Percentiles rank a stretch among this genome's conserved stretches.
Evolutionary conservation across 306 rosid species (phyloP).

Genomic region (Elaeagnus macrophylla): DNA sequence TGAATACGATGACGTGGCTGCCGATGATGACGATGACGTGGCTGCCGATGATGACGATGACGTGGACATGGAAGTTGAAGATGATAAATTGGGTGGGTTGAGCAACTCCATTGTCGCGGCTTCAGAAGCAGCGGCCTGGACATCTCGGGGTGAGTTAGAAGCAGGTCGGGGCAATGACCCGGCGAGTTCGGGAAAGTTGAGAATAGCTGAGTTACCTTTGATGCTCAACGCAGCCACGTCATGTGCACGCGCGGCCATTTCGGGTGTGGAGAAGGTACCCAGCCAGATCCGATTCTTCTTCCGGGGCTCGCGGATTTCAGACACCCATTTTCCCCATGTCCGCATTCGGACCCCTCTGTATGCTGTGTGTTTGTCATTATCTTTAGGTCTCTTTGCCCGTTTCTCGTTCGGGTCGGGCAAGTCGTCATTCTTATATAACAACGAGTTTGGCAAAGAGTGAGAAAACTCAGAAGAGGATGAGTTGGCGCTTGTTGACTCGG

Average conservation of each 20-base stretch:
- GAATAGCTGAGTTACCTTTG: conserved; percentile 78
- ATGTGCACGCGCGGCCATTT: conserved; percentile 99
- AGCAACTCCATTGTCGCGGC: conserved; percentile 68
- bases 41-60: not conserved
- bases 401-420: conserved; percentile 24
- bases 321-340: conserved; percentile 96
- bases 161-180: conserved; percentile 60
- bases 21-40: too few relatives aligned
- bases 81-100: not conserved
- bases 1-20: too few relatives aligned
- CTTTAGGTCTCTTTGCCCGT: conserved; percentile 33
- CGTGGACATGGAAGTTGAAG: not conserved
- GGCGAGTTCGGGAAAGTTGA: conserved; percentile 81
- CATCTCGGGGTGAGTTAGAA: conserved; percentile 69
- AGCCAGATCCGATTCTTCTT: conserved; percentile 97
- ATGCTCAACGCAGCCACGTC: conserved; percentile 81
- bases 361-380: conserved; percentile 46
- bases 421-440: not conserved
- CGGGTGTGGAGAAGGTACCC: conserved; percentile 79
- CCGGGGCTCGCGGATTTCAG: conserved; percentile 91
- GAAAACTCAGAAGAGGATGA: conserved; percentile 19
- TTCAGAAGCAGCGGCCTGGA: conserved; percentile 77
- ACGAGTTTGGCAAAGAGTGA: not conserved
- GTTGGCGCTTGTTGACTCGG: conserved; percentile 20
- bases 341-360: conserved; percentile 96